These are phyloP conservation scores for Chara braunii DNA, from an alignment of 139 green algal genomes.

Conservation along the genomic window DNA sequence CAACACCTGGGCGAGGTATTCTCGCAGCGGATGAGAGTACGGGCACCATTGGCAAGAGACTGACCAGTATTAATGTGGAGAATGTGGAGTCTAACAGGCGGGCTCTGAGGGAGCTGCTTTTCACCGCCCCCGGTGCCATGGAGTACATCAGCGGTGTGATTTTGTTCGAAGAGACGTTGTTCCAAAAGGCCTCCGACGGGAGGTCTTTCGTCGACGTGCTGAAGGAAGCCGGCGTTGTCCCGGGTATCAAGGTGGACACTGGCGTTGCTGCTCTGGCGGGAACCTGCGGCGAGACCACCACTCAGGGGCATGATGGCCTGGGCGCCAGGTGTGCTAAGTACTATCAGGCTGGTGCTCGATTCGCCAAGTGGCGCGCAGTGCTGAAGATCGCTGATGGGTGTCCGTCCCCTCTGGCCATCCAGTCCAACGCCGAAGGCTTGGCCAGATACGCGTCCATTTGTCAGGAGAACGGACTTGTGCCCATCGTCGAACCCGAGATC, in stretches of 20 bases:
- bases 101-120: conserved; percentile 42
- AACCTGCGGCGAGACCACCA: conserved; percentile 84
- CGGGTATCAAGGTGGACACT: conserved; percentile 88
- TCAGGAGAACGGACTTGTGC: conserved; percentile 80
- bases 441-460: conserved; percentile 91
- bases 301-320: conserved; percentile 89
- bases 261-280: conserved; percentile 83
- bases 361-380: conserved; percentile 90
- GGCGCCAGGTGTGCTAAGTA: conserved; percentile 81
- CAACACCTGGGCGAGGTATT: conserved; percentile 75
- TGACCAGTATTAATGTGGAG: conserved; percentile 69
- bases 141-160: conserved; percentile 84
- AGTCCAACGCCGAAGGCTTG: conserved; percentile 74
- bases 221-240: conserved; percentile 66
- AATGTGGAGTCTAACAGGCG: conserved; percentile 49
- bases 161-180: conserved; percentile 98
- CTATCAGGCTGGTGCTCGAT: conserved; percentile 93
- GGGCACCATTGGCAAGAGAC: conserved; percentile 85
- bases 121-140: neutral
- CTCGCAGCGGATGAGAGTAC: conserved; percentile 98
- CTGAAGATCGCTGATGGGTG: conserved; percentile 60
- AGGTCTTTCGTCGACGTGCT: conserved; percentile 77
- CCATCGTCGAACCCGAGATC: conserved; percentile 97
- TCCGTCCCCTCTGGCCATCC: conserved; percentile 56
- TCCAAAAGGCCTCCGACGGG: conserved; percentile 74